These are phyloP conservation scores for Pezicula carpinea DNA, from an alignment of 2,329 filamentous ascomycete genomes.

Conservation along the genomic window DNA sequence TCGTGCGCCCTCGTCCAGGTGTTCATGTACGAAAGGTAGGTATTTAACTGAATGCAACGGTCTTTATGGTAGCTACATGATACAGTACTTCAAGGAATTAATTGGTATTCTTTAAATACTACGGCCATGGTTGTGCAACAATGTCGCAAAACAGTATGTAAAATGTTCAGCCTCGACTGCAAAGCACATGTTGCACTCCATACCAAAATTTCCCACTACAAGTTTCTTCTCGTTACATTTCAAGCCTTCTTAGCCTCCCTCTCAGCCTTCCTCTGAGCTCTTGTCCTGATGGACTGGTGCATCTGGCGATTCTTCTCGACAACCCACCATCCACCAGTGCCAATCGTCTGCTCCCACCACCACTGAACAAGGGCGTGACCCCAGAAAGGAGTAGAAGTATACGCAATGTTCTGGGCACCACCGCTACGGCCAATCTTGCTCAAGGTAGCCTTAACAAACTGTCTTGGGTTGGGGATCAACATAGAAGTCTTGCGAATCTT, in stretches of 20 bases:
- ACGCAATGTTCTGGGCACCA: constrained; percentile 71
- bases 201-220: too few relatives aligned
- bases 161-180: too few relatives aligned
- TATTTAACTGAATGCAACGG: too few relatives aligned
- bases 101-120: too few relatives aligned
- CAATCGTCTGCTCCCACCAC: constrained; percentile 60
- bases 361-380: constrained; percentile 85
- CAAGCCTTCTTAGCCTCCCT: constrained; percentile 54
- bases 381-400: constrained; percentile 92
- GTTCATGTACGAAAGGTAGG: too few relatives aligned
- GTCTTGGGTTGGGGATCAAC: constrained; percentile 74
- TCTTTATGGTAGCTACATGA: too few relatives aligned
- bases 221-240: not conserved
- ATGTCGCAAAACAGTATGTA: too few relatives aligned
- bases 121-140: too few relatives aligned
- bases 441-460: constrained; percentile 76
- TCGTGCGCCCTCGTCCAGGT: too few relatives aligned
- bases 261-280: constrained; percentile 67
- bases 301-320: constrained; percentile 58
- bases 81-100: too few relatives aligned
- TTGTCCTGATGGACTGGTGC: constrained; percentile 63
- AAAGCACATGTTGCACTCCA: too few relatives aligned
- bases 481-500: constrained; percentile 80
- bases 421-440: constrained; percentile 75
- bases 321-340: constrained; percentile 51